Base-by-base conservation (phyloP, 495 filamentous ascomycete genomes). In the Copromyces sp. region DNA sequence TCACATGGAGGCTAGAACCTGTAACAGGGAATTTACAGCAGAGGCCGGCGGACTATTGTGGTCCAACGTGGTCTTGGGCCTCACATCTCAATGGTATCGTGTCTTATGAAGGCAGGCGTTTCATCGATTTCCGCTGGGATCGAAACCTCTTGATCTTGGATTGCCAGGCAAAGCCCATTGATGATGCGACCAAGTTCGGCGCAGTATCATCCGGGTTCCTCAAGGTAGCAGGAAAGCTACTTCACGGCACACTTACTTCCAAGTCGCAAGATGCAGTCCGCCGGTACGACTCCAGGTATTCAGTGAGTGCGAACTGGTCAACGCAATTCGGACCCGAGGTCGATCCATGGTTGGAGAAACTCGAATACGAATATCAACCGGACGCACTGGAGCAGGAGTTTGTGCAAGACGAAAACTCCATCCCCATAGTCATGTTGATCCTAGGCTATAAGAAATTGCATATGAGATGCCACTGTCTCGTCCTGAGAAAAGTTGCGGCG, bases 371-470 rank as follows among this genome's bases (percentile, higher is more conserved):
- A 0, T 47, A 53, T 53, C 9, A 6, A 2, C 45, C 9, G 45
- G 45, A 53, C 45, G 20, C 8, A 53, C 20, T 24, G 45, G 45
- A 53, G 20, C 45, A 53, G 45, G 45, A 53, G 0, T 53, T 53
- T 9, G 2, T 53, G 20, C 7, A 12, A 53, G n/a, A 17, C 1
- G 4, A 24, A 1, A 12, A 24, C 0, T 20, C 3, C 45, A 53
- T 53, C n/a, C 0, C n/a, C 11, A 9, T 24, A 24, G n/a, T 53
- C 45, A 0, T 53, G 1, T 53, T 53, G 45, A 53, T 53, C 20
- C 0, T 53, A 0, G n/a, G 45, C 45, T 53, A 24, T 1, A 0
- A 1, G 9, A 12, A 0, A n/a, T n/a, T n/a, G n/a, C n/a, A n/a
- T n/a, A 16, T 24, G 42, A 1, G 0, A 9, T 53, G 45, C 45